Evolutionary conservation across 2,329 filamentous ascomycete genomes (phyloP).

Genomic region (Fusarium anguioides): DNA sequence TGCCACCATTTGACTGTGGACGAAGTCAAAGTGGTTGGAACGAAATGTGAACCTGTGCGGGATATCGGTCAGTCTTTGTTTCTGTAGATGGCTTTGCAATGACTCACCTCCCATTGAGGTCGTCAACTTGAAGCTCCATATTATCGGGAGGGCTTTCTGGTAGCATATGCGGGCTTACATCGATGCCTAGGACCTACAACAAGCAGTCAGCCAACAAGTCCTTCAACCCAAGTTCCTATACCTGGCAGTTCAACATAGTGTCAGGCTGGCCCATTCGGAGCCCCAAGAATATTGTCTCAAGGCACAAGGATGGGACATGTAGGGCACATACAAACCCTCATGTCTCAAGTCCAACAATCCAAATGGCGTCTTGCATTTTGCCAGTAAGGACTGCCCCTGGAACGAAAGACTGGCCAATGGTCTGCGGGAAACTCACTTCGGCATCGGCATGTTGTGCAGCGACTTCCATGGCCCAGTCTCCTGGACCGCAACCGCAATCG

Average conservation of each 20-base stretch:
- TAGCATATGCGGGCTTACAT: constrained; percentile 76
- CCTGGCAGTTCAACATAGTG: neutral
- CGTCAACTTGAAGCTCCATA: constrained; percentile 77
- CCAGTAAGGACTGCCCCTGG: neutral
- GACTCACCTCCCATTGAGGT: constrained; percentile 71
- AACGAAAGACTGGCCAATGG: neutral
- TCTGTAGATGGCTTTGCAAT: neutral
- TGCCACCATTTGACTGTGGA: constrained; percentile 80
- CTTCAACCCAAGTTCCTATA: neutral
- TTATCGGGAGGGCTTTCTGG: constrained; percentile 73
- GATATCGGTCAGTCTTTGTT: constrained; percentile 8
- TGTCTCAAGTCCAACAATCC: neutral
- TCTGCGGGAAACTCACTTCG: constrained; percentile 61
- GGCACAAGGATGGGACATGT: neutral
- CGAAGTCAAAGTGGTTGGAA: constrained; percentile 79
- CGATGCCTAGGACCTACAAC: constrained; percentile 73
- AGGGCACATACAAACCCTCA: neutral
- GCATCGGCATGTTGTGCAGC: constrained; percentile 72
- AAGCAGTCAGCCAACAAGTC: neutral
- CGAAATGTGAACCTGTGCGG: constrained; percentile 71
- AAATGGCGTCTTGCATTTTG: neutral
- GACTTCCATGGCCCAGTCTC: constrained; percentile 75
- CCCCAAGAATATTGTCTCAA: too few relatives aligned
- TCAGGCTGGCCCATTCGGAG: neutral
- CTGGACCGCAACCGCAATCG: constrained; percentile 79